Evolutionary conservation across 1,139 yeast species (phyloP).

Genomic region (Pichia sp.): DNA sequence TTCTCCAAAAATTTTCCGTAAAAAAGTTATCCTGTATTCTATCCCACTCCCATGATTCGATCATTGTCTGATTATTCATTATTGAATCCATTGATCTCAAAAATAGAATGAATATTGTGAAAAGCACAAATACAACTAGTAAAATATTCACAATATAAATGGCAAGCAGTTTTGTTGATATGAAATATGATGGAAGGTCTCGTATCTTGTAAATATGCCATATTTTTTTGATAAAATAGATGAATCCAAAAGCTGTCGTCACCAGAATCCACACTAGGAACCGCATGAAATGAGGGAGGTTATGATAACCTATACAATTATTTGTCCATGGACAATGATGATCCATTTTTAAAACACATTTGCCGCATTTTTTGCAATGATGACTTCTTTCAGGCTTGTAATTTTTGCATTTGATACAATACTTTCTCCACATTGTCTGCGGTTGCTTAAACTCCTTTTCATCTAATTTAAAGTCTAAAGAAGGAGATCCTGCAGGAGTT

Average conservation of each 20-base stretch:
- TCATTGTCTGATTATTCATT: constrained; percentile 75
- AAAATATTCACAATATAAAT: constrained; percentile 52
- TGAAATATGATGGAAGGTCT: constrained; percentile 50
- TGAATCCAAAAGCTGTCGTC: constrained; percentile 43
- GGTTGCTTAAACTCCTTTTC: constrained; percentile 20
- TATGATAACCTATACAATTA: constrained; percentile 74
- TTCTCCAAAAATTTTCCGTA: constrained; percentile 44
- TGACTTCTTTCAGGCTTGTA: constrained; percentile 75
- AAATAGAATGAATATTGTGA: constrained; percentile 50
- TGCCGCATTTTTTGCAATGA: constrained; percentile 59
- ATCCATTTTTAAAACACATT: constrained; percentile 72
- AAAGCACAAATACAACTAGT: constrained; percentile 46
- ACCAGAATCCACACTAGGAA: constrained; percentile 63
- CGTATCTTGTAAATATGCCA: constrained; percentile 42
- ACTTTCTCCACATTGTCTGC: constrained; percentile 38
- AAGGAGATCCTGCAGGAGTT: constrained; percentile 54
- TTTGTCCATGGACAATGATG: constrained; percentile 85
- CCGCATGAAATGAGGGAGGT: constrained; percentile 76
- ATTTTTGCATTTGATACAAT: constrained; percentile 56
- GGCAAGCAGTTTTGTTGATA: constrained; percentile 44
- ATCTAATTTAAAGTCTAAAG: constrained; percentile 30
- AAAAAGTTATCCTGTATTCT: constrained; percentile 60
- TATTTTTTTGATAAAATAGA: constrained; percentile 36
- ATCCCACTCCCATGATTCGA: constrained; percentile 89
- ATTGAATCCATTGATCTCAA: constrained; percentile 54